A percentile compares a stretch with the other conserved stretches of the same genome.
Evolutionary conservation across 148 eudicot genomes (phyloP).

Genomic region (Persicaria tinctoria): DNA sequence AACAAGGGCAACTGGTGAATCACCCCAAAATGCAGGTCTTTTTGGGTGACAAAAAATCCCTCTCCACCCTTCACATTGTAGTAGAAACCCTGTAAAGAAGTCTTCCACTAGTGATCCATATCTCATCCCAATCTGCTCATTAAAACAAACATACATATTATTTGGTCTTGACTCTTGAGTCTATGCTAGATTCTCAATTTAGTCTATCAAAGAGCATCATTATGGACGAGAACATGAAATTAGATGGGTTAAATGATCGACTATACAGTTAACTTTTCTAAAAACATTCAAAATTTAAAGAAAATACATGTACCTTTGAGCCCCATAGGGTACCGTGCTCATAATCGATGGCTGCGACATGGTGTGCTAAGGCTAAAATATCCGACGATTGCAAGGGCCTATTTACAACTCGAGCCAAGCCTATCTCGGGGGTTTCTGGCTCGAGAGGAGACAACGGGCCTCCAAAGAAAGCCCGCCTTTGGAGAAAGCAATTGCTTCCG

Average conservation of each 20-base stretch:
- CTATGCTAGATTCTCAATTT: too few relatives aligned
- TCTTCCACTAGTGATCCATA: conserved; percentile 65
- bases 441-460: conserved; percentile 22
- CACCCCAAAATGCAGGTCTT: conserved; percentile 51
- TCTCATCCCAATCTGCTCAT: conserved; percentile 48
- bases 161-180: too few relatives aligned
- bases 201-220: too few relatives aligned
- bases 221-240: not conserved
- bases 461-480: conserved; percentile 51
- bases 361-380: conserved; percentile 26
- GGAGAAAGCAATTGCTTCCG: conserved; percentile 66
- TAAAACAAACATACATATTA: not conserved
- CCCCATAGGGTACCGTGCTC: conserved; percentile 42
- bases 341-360: conserved; percentile 24
- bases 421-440: conserved; percentile 22
- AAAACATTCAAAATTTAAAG: too few relatives aligned
- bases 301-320: conserved; percentile 20
- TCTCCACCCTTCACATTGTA: conserved; percentile 66
- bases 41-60: conserved; percentile 39
- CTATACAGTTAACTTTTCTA: too few relatives aligned
- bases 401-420: conserved; percentile 13
- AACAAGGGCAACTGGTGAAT: conserved; percentile 33
- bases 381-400: conserved; percentile 23
- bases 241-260: too few relatives aligned
- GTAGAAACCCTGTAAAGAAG: conserved; percentile 35